Evolutionary conservation across 768 basidiomycete genomes (phyloP).

Genomic region (Candolleomyces aberdarensis): DNA sequence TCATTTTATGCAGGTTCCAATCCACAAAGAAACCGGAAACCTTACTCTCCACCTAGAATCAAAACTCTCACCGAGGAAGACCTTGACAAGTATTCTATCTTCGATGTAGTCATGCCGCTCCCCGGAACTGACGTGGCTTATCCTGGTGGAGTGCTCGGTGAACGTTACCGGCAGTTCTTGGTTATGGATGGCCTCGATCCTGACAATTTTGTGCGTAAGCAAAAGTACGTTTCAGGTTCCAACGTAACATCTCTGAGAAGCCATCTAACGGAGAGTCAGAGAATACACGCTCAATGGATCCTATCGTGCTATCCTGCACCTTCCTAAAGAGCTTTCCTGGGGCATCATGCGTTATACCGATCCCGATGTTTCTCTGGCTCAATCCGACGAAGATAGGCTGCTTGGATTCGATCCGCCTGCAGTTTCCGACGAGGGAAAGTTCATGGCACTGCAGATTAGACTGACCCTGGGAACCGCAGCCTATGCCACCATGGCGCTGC

Average conservation of each 20-base stretch:
- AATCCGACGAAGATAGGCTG: slow-evolving; percentile 92
- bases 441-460: slow-evolving; percentile 83
- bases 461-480: slow-evolving; percentile 86
- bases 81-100: slow-evolving; percentile 78
- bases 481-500: slow-evolving; percentile 97
- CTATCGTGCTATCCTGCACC: slow-evolving; percentile 87
- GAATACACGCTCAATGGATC: slow-evolving; percentile 93
- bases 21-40: slow-evolving; percentile 38
- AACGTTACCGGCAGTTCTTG: slow-evolving; percentile 81
- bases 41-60: slow-evolving; percentile 68
- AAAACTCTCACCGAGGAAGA: slow-evolving; percentile 79
- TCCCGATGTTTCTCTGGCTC: slow-evolving; percentile 87
- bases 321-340: slow-evolving; percentile 83
- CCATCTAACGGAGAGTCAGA: slow-evolving; percentile 36
- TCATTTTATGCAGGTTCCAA: slow-evolving; percentile 22
- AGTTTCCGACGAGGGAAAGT: slow-evolving; percentile 69
- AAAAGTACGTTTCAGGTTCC: slow-evolving; percentile 56
- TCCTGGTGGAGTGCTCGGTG: slow-evolving; percentile 84
- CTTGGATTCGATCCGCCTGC: slow-evolving; percentile 76
- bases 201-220: slow-evolving; percentile 83
- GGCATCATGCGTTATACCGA: slow-evolving; percentile 84
- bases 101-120: slow-evolving; percentile 96
- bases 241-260: neutral
- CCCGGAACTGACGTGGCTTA: slow-evolving; percentile 94
- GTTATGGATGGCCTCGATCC: slow-evolving; percentile 86